Evolutionary conservation across 305 asterid genomes (phyloP), one percentile per base, ranked within the genome.

Genomic region (Ajuga reptans): DNA sequence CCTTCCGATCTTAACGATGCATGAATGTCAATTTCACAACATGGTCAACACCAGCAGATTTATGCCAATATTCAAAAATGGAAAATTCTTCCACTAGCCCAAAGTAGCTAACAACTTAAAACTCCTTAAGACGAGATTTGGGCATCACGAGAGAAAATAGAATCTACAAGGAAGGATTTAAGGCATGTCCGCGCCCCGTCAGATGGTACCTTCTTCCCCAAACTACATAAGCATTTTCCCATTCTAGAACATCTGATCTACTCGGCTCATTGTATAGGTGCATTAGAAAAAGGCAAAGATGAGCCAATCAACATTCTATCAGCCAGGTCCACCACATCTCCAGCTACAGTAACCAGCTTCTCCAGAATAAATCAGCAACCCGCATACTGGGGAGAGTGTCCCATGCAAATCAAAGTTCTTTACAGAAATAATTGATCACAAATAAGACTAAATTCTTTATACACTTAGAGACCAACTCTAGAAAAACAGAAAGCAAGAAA

Each of bases 321-420:
- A 62, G 84, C 74, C 79, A 84, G 68, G 72, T 75, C 77, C 81
- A 74, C 75, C 74, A 78, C 67, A 78, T 47, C 74, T 79, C 82
- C 82, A 75, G 85, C 85, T 79, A 80, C 89, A 75, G 66, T 71
- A 78, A 80, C 79, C 79, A 79, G 84, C 86, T 76, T 66, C 87
- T 51, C 78, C 83, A 69, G 81, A 61, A 61, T 59, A 66, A 61
- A 77, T 75, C 87, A 69, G 85, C 88, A 84, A 75, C 86, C 79
- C 81, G 77, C 80, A 78, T 77, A 74, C 83, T 76, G 85, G 84
- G 83, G 64, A 76, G 78, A 75, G 84, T 86, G 85, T 71, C 73
- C 82, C 84, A 57, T 57, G 79, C 74, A 82, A 75, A 81, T 83
- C 88, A 77, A 84, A 57, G 81, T 84, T 78, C 82, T 78, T 81